phyloP scores from a whole-genome alignment of 1,284 basidiomycete species.

The Naganishia albida region DNA sequence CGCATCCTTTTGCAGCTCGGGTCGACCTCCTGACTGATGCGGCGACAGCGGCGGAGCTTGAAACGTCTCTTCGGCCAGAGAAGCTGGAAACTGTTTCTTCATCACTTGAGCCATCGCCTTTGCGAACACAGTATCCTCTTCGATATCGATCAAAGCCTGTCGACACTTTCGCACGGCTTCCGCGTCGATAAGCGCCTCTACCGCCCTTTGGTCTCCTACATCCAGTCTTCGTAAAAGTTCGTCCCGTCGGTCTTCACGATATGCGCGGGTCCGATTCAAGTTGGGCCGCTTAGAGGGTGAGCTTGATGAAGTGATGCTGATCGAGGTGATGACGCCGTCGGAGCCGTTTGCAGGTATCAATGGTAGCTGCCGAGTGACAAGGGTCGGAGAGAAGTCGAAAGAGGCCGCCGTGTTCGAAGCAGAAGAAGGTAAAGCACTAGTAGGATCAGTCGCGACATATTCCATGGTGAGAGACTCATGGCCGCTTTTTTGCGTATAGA shows the following conservation, averaged over 20 bases:
- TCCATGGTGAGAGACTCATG: background rate
- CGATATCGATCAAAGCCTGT: conserved; percentile 20
- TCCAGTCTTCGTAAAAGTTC: background rate
- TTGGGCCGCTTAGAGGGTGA: background rate
- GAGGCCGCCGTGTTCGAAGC: background rate
- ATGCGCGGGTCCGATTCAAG: background rate
- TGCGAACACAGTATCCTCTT: conserved; percentile 11
- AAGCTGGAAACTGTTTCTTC: background rate
- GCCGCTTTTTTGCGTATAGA: background rate
- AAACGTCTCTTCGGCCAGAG: background rate
- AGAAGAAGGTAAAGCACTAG: background rate
- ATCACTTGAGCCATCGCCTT: conserved; percentile 20
- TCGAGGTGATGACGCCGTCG: background rate
- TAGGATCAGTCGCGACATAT: background rate
- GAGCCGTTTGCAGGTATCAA: background rate
- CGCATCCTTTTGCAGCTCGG: background rate
- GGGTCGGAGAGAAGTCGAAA: background rate
- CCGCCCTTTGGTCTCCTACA: background rate
- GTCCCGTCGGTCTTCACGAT: background rate
- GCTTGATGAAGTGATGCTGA: background rate
- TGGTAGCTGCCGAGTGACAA: background rate
- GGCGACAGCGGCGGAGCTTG: background rate
- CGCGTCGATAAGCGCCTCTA: conserved; percentile 11
- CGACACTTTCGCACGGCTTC: conserved; percentile 9
- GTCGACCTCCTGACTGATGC: background rate